Percentiles rank a stretch among this genome's conserved stretches.
phyloP scores from a whole-genome alignment of 345 rosid species.

The Passiflora organensis region DNA sequence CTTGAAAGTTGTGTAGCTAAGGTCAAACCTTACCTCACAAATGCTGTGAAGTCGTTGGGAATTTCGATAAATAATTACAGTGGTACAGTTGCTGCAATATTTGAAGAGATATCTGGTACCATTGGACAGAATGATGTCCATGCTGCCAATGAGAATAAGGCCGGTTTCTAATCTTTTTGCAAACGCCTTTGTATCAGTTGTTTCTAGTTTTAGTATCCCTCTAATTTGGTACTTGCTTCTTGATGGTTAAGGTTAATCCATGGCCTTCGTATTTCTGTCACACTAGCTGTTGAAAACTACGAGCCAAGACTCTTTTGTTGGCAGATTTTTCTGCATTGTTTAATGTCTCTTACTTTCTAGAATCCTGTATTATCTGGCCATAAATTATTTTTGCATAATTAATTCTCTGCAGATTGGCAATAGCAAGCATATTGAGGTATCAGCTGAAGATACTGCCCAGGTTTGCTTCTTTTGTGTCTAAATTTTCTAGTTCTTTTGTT shows the following conservation, averaged over 20 bases:
- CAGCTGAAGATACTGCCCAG: constrained; percentile 32
- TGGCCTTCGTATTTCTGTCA: too few relatives aligned
- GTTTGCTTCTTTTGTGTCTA: constrained; percentile 23
- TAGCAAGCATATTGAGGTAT: constrained; percentile 21
- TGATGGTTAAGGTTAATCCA: too few relatives aligned
- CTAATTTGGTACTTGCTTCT: too few relatives aligned
- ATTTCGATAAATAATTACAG: not conserved
- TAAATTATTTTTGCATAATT: too few relatives aligned
- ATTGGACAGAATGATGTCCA: constrained; percentile 35
- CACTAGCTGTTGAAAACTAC: too few relatives aligned
- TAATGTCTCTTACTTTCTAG: constrained; percentile 61
- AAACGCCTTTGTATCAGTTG: too few relatives aligned
- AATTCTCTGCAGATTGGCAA: constrained; percentile 27
- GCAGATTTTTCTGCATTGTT: too few relatives aligned
- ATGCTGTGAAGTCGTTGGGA: not conserved
- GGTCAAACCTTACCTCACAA: not conserved
- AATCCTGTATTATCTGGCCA: too few relatives aligned
- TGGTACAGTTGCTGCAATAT: not conserved
- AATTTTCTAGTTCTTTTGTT: not conserved
- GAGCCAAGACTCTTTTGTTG: too few relatives aligned
- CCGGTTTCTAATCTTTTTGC: constrained; percentile 20
- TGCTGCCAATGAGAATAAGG: constrained; percentile 43
- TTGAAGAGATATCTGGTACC: constrained; percentile 36
- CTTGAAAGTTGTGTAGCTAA: not conserved
- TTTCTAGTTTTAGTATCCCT: too few relatives aligned